Evolutionary conservation across 768 basidiomycete genomes (phyloP).

Genomic region (Boletus tomentosulus): DNA sequence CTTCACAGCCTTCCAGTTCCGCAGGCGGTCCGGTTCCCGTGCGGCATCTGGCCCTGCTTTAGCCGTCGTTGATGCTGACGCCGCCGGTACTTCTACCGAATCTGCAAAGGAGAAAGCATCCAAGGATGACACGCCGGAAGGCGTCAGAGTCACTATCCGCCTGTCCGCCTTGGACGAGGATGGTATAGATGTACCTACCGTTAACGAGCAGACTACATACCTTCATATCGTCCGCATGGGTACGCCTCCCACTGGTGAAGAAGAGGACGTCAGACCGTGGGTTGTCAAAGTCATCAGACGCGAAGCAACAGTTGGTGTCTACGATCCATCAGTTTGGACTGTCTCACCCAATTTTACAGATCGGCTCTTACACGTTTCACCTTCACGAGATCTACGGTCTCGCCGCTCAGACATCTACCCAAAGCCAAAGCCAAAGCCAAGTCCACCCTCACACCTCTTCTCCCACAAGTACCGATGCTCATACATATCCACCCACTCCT

Average conservation of each 20-base stretch:
- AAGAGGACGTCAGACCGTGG: constrained; percentile 73
- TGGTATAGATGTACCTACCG: constrained; percentile 58
- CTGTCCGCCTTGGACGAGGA: constrained; percentile 79
- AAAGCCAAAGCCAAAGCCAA: constrained; percentile 25
- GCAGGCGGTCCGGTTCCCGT: constrained; percentile 47
- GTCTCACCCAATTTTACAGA: constrained; percentile 40
- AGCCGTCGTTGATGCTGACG: constrained; percentile 70
- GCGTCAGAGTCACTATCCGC: constrained; percentile 74
- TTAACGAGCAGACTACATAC: constrained; percentile 88
- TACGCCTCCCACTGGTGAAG: constrained; percentile 32
- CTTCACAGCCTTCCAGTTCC: constrained; percentile 67
- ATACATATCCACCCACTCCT: constrained; percentile 43
- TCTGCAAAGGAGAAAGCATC: constrained; percentile 40
- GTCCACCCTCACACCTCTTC: constrained; percentile 34
- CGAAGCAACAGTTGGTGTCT: constrained; percentile 66
- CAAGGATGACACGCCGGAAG: constrained; percentile 51
- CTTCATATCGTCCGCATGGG: constrained; percentile 79
- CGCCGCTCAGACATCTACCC: constrained; percentile 49
- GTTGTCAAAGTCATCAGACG: constrained; percentile 90
- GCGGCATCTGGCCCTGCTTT: constrained; percentile 73
- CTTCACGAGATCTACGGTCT: constrained; percentile 94
- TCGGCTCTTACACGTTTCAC: constrained; percentile 91
- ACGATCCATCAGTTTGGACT: background rate
- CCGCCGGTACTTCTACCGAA: constrained; percentile 28
- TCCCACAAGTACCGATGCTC: constrained; percentile 34